Evolutionary conservation across 2,329 filamentous ascomycete species (phyloP), one percentile per base, ranked within the genome.

Genomic region (Cercospora sp.): DNA sequence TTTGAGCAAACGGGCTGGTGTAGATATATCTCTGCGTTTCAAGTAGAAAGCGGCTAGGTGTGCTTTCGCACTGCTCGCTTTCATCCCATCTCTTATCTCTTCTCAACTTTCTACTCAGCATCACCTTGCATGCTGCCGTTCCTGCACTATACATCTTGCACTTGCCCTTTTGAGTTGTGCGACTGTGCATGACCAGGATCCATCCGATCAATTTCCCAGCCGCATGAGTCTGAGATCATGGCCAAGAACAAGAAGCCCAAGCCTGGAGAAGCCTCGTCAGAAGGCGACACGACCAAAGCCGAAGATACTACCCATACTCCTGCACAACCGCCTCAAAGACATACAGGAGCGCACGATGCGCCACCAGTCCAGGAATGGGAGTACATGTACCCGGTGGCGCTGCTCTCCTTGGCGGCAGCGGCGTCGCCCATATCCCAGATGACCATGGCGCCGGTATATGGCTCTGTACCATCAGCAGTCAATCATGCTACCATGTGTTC

Each of bases 371-470:
- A 64, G 24, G 62, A 64, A 57, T 58, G 62, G 62, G 62, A 64
- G 49, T 64, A 64, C 32, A 64, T 64, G 62, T 64, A 64, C 32
- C 62, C 62, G 2, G 62, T 55, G 21, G 68, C 58, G 1, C 28
- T 69, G 16, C 61, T 71, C 8, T 40, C 65, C 18, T 81, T 91
- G 57, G 84, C 87, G 9, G 91, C 89, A 55, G 77, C 89, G 51
- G 88, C 86, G 69, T 89, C 90, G 58, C 88, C 89, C 70, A 86
- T 90, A 67, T 94, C 91, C 0, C 88, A 92, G 77, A 84, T 93
- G 70, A 89, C 87, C 45, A 84, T 98, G 37, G 91, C 93, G 21
- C 95, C 95, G 1, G 91, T 96, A 10, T 98, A 96, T 80, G 95
- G 95, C 63, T 89, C 90, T 16, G 91, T 97, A 43, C 91, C 94